phyloP scores from a whole-genome alignment of 495 filamentous ascomycete species.

The Xylaria castorea region DNA sequence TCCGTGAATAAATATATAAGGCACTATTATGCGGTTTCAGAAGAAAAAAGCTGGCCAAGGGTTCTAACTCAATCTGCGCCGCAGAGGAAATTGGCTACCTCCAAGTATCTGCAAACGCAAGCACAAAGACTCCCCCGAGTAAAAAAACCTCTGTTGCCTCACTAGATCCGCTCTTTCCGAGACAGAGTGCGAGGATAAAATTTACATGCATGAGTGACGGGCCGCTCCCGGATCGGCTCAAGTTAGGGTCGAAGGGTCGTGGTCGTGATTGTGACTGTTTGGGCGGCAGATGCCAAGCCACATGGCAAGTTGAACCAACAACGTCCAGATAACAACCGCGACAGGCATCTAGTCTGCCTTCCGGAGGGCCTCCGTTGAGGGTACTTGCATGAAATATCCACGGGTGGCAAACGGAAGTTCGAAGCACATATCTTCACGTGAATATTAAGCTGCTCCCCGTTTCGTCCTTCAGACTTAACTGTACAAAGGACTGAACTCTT shows the following conservation, averaged over 20 bases:
- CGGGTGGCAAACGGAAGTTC: neutral
- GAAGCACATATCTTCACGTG: neutral
- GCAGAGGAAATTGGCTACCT: neutral
- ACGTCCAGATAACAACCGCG: neutral
- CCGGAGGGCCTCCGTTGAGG: neutral
- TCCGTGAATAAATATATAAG: neutral
- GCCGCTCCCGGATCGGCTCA: neutral
- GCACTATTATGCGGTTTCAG: neutral
- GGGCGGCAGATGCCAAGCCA: slow-evolving; percentile 7
- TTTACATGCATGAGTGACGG: neutral
- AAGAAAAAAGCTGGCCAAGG: neutral
- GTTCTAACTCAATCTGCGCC: neutral
- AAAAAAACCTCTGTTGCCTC: neutral
- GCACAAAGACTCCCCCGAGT: neutral
- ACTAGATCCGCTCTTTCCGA: neutral
- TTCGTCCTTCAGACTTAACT: neutral
- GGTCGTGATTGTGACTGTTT: neutral
- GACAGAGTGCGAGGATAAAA: neutral
- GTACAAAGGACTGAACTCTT: neutral
- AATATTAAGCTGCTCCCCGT: neutral
- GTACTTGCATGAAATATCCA: neutral
- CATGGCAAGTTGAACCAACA: slow-evolving; percentile 2
- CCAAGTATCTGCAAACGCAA: slow-evolving; percentile 15
- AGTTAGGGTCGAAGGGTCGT: neutral
- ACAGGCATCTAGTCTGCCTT: neutral